Evolutionary conservation across 176 grass and related monocot genomes (phyloP), one percentile per base, ranked within the genome.

Genomic region (Puccinellia tenuiflora): DNA sequence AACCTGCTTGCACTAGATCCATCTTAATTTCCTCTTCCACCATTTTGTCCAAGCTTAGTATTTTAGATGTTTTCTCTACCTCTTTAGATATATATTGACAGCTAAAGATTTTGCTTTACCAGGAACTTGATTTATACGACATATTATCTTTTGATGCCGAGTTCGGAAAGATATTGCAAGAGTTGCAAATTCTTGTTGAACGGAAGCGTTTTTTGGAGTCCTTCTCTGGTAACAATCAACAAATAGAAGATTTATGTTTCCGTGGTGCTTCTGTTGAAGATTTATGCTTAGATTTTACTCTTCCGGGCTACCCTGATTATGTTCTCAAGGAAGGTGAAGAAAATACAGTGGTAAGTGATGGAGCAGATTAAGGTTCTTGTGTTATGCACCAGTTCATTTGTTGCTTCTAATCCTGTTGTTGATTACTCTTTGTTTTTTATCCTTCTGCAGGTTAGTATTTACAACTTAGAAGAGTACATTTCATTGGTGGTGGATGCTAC

Each of bases 61-160:
- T 31, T 67, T 20, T 24, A 34, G 5, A 76, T 39, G 1, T 63
- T 31, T 20, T 38, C 8, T 39, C 38, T 17, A 15, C 64, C 33
- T 52, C 47, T 31, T 55, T 13, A 34, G 66, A 24, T 50, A 34
- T 73, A 24, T 50, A 52, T 53, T 76, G 70, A 90, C 5, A 66
- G 48, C 38, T 37, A 43, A 24, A 54, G 26, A 43, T 45, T 84
- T 89, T 88, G 15, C 72, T 87, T 79, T 29, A 63, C 34, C 35
- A 97, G 94, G 94, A 97, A 59, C 90, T 97, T 81, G 94, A 97
- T 62, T 87, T 97, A 84, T 85, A 87, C 57, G 94, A 94, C 66
- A 89, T 97, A 76, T 17, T 97, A 35, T 90, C 91, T 62, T 94
- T 97, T 77, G 94, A 97, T 83, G 47, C 83, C 1, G 86, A 92